Evolutionary conservation across 2,329 filamentous ascomycete species (phyloP), one percentile per base, ranked within the genome.

Genomic region (Polytolypa hystricis): DNA sequence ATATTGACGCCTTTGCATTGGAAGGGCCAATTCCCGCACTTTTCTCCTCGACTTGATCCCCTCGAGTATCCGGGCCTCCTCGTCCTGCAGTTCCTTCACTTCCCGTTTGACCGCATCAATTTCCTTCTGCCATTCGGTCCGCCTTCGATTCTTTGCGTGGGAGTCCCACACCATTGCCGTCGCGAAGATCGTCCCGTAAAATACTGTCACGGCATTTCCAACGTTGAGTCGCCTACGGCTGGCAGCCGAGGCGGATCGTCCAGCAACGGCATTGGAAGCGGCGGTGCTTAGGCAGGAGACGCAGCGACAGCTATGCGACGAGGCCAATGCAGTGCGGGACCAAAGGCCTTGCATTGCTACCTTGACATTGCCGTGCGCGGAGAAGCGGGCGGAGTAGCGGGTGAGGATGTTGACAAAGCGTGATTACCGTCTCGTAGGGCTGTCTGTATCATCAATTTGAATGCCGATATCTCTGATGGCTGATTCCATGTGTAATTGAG

Each of bases 121-220:
- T 45, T 60, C 59, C 47, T 62, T 54, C 38, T 60, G 54, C 54
- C 54, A 57, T 41, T 64, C 59, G 36, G 53, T 46, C 25, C 58
- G 58, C 20, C 57, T 57, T 44, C 56, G 50, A 33, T 54, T 52
- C 41, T 66, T 66, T 9, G 50, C 54, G 33, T 50, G 52, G 6
- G 58, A 56, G 48, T 66, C 62, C 33, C 55, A 55, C 21, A 64
- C 48, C 15, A 62, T 53, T 11, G 62, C 62, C 6, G 53, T 55
- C 5, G 58, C 61, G 30, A 65, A 63, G 12, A 66, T 58, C 31
- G 60, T 60, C 7, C 58, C 60, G 44, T 64, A 63, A n/a, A 65
- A 48, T n/a, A 56, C 54, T 1, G 62, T 64, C 17, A 62, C 51
- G 1, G 60, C 57, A 43, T 66, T 62, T n/a, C 56, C 60, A 34